Base-by-base conservation (phyloP, 805 yeast species). In the Saccharomycopsis synnaedendra region DNA sequence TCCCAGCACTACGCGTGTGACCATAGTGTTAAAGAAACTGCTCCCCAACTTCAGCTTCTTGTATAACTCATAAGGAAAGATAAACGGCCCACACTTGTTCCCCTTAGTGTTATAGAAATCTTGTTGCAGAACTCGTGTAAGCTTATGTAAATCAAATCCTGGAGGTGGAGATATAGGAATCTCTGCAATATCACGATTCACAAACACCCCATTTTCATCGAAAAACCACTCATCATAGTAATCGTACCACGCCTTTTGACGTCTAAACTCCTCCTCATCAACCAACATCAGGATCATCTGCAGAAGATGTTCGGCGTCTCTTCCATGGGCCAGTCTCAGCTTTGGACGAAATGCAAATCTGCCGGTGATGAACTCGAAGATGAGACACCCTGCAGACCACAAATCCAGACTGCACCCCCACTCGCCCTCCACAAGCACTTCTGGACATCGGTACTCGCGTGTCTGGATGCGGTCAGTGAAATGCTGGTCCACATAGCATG, bases 391-490 rank as follows among this genome's bases (percentile, higher is more conserved):
- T 57, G 85, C 70, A n/a, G 96, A 85, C 98, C 98, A 93, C 43
- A 90, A 74, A 64, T 93, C 98, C 1, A 94, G 82, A 47, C 90
- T 80, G 45, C 95, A 88, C 1, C 98, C 98, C 98, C 98, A 93
- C 33, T 76, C 71, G 6, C 84, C 75, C 0, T 95, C 93, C 19
- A 84, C 57, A 10, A 85, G 64, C 4, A 83, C 85, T 59, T 90
- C 98, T 1, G 97, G 97, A 0, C 96, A 77, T 41, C 98, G 71
- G 63, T 88, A 88, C 62, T 88, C 96, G 42, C 97, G 72, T 1
- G 97, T 88, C 64, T 88, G 96, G 52, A 88, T 85, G 54, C 86
- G 89, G 62, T 86, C 78, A 4, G 96, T 85, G 64, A 83, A 86
- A 61, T 88, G 96, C 44, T 76, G 76, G 58, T 78, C 74, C 4